Evolutionary conservation across 1,139 yeast genomes (phyloP).

Genomic region (Geotrichum europaeum): DNA sequence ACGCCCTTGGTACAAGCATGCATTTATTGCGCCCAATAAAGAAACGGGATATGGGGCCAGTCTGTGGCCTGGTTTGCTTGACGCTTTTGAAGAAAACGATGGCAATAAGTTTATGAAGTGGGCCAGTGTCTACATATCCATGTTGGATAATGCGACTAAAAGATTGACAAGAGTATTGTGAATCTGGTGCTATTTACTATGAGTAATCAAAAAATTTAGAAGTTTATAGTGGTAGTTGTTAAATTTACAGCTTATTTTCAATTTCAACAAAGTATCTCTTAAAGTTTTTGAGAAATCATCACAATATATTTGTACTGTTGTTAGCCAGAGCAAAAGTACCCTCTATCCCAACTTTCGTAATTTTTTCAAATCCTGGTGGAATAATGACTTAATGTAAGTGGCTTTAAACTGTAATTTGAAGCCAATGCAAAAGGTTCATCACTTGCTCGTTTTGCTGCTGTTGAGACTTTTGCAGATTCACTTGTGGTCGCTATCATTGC

Average conservation of each 20-base stretch:
- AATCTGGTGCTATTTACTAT: not conserved
- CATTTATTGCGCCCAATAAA: conserved; percentile 77
- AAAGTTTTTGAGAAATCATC: not conserved
- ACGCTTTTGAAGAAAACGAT: conserved; percentile 60
- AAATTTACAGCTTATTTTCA: not conserved
- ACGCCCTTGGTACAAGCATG: conserved; percentile 83
- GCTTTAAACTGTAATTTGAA: no score
- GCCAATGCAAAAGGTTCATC: no score
- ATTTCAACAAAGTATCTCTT: no score
- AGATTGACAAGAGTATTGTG: not conserved
- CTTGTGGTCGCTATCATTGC: no score
- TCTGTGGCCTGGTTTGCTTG: conserved; percentile 70
- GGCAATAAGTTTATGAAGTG: conserved; percentile 6
- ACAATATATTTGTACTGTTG: not conserved
- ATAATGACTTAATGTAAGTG: no score
- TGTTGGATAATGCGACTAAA: not conserved
- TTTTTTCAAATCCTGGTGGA: no score
- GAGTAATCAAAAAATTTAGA: not conserved
- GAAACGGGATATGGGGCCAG: conserved; percentile 85
- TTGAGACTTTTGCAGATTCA: no score
- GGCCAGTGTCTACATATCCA: not conserved
- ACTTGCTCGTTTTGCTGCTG: no score
- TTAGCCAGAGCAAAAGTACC: no score
- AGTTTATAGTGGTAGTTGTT: not conserved
- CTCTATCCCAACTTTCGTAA: no score